phyloP scores from a whole-genome alignment of 352 stramenopile species.

The Pythium brassicae region DNA sequence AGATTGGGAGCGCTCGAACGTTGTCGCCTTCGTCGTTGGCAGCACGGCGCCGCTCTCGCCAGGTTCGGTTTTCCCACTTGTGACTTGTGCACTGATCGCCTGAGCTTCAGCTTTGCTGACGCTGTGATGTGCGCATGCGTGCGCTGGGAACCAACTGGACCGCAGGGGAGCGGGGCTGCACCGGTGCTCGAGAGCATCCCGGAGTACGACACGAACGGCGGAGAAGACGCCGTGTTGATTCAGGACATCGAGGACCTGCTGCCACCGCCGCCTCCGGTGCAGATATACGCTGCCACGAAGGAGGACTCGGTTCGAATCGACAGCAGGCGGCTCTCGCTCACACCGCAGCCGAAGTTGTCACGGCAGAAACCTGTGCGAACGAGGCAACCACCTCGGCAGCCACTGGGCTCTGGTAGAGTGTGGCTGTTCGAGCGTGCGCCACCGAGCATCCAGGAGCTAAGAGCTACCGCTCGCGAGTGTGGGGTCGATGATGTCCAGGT shows the following conservation, averaged over 20 bases:
- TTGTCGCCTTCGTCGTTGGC: not conserved
- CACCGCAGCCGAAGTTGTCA: constrained; percentile 29
- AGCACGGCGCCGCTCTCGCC: constrained; percentile 12
- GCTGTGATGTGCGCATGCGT: not conserved
- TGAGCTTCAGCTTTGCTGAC: not conserved
- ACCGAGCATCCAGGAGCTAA: constrained; percentile 36
- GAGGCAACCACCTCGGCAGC: not conserved
- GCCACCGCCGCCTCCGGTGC: constrained; percentile 33
- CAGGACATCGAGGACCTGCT: constrained; percentile 65
- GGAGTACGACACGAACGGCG: constrained; percentile 6
- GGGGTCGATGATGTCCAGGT: constrained; percentile 44
- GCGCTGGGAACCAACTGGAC: not conserved
- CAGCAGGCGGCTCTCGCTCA: constrained; percentile 31
- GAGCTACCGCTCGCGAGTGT: constrained; percentile 35
- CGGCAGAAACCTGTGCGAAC: not conserved
- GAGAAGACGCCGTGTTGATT: constrained; percentile 39
- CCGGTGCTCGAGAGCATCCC: not conserved
- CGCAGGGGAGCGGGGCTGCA: not conserved
- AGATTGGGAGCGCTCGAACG: constrained; percentile 44
- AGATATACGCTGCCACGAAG: constrained; percentile 13
- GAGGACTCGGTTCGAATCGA: constrained; percentile 55
- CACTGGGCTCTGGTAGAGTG: constrained; percentile 19
- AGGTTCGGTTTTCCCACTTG: constrained; percentile 19
- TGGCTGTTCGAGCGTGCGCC: constrained; percentile 45
- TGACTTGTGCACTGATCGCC: no score